phyloP scores from a whole-genome alignment of 176 grass and related monocot species.

The Cymbopogon citratus region DNA sequence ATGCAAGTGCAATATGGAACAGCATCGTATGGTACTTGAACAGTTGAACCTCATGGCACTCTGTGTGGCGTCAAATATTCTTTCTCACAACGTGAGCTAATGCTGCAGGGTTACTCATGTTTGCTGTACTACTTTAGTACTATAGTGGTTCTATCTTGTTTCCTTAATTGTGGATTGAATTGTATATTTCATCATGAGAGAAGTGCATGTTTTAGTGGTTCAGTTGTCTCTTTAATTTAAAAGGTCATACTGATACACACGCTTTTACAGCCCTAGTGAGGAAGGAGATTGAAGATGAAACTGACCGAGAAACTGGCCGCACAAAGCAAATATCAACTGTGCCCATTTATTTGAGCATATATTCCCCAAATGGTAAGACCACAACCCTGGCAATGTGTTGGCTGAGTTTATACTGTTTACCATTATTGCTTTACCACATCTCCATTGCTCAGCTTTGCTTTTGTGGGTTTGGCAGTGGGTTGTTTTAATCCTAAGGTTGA shows the following conservation, averaged over 20 bases:
- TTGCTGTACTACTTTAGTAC: constrained; percentile 8
- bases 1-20: neutral
- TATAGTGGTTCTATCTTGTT: neutral
- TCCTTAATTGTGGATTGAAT: neutral
- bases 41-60: neutral
- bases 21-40: neutral
- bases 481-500: no score
- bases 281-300: constrained; percentile 83
- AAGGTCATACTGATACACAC: neutral
- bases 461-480: no score
- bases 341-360: constrained; percentile 82
- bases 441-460: neutral
- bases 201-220: neutral
- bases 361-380: constrained; percentile 65
- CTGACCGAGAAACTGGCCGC: constrained; percentile 73
- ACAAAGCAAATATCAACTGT: constrained; percentile 70
- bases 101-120: neutral
- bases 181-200: neutral
- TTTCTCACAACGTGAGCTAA: neutral
- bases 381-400: neutral
- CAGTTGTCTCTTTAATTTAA: neutral
- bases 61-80: neutral
- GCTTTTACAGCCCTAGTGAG: constrained; percentile 58
- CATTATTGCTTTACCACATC: neutral
- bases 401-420: neutral